Base-by-base conservation (phyloP, 139 green algal genomes). In the Spirogloea muscicola region DNA sequence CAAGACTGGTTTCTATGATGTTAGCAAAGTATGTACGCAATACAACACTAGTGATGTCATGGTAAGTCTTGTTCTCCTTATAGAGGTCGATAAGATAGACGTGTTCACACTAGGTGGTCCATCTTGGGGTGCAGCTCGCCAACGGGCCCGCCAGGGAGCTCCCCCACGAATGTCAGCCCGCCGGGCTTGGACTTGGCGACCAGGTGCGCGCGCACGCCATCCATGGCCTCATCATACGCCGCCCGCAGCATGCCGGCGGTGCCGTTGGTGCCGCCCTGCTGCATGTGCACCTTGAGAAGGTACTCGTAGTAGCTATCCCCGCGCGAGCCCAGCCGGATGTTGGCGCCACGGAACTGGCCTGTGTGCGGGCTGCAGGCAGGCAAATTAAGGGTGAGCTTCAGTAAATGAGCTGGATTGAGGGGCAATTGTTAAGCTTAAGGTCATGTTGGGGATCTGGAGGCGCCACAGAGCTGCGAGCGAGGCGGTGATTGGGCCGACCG, bases 301-400 rank as follows among this genome's bases (percentile, higher is more conserved):
- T 94, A 94, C 82, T 93, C 89, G 67, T 90, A 93, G 77, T 91
- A 94, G 13, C 66, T 87, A 84, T 93, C 89, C 6, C 84, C 88
- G 48, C 87, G 73, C 3, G 87, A 87, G 1, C 88, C 89, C 25
- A 91, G 33, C 61, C 74, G 25, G 29, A 64, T 63, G 52, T 80
- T 36, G 21, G 60, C 25, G 9, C 51, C 67, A 72, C 9, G 31
- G 52, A 72, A 72, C 68, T 65, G n/a, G 6, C 85, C 87, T 7
- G 77, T 82, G 2, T 60, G 21, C 1, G 87, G 76, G 61, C 73
- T 75, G 42, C 67, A 55, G n/a, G n/a, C n/a, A n/a, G n/a, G n/a
- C n/a, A n/a, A n/a, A n/a, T n/a, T n/a, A n/a, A n/a, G n/a, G n/a
- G n/a, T n/a, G n/a, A n/a, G n/a, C n/a, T n/a, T n/a, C n/a, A n/a